Base-by-base conservation (phyloP, 805 yeast genomes). In the Sugiyamaella valdiviana region DNA sequence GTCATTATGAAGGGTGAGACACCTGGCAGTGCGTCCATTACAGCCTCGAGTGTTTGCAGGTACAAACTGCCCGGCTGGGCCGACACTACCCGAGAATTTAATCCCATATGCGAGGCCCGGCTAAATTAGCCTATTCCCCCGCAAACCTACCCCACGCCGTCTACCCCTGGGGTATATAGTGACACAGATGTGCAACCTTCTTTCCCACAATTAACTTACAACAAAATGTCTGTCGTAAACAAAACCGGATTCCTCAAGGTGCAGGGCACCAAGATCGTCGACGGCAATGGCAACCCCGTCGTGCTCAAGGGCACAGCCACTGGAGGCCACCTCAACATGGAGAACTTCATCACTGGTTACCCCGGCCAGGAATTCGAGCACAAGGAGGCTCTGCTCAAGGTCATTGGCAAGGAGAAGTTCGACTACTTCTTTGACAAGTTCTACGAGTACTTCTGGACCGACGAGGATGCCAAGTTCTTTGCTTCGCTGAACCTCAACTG, bases 291-390 rank as follows among this genome's bases (percentile, higher is more conserved):
- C 3, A 48, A 55, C 6, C 66, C 68, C 7, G 67, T 75, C 5
- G 70, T 74, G 19, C 68, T 75, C 48, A 71, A 67, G 50, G 80
- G 79, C 15, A 59, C 75, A 36, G 78, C 76, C 45, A 66, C 65
- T 22, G 79, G 79, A 42, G 58, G 58, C 36, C 76, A 71, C 51
- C 67, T 75, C 51, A 75, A 75, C 60, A 75, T 75, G 79, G 79
- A 75, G 59, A 75, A 75, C 61, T 75, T 75, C 69, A 75, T 75
- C 55, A 75, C 78, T 26, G 79, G 79, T 2, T 75, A 70, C 52
- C 77, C 79, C 14, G 79, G 79, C 6, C 77, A 72, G 54, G 80
- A 75, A 57, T 66, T 75, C 20, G 78, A 75, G 54, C 77, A 73
- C 56, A 74, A 74, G 57, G 53, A 63, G 39, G 72, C 71, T 1